A percentile compares a stretch with the other conserved stretches of the same genome.
These are phyloP conservation scores for Gnomoniopsis sp. DNA, from an alignment of 2,329 filamentous ascomycete genomes.

Conservation along the genomic window DNA sequence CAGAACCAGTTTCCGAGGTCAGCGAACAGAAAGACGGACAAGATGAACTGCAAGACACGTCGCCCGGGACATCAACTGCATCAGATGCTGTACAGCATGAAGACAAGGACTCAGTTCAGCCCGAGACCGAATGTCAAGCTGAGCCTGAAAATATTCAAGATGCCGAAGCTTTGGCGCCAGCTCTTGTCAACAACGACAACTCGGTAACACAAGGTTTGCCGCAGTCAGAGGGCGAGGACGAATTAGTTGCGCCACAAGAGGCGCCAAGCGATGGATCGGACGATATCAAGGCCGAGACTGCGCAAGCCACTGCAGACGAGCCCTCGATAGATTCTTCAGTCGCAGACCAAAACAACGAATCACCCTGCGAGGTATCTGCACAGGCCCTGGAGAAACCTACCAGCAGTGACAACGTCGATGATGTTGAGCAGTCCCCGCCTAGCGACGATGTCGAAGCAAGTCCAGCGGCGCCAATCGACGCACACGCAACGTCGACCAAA, in stretches of 20 bases:
- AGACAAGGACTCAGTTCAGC: neutral
- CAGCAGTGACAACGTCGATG: neutral
- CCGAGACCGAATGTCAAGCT: neutral
- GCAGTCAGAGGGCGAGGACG: neutral
- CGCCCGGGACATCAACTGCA: neutral
- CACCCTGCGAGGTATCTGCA: neutral
- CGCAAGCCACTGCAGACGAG: neutral
- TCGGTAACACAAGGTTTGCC: neutral
- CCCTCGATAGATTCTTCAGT: neutral
- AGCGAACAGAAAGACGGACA: neutral
- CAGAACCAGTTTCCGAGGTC: neutral
- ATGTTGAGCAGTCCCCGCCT: neutral
- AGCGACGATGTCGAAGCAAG: neutral
- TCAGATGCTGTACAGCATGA: neutral
- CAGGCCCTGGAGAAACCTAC: neutral
- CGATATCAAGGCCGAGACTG: neutral
- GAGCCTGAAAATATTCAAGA: neutral
- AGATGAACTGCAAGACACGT: neutral
- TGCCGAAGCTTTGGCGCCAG: neutral
- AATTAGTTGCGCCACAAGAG: neutral
- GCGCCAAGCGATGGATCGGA: neutral
- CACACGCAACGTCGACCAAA: neutral
- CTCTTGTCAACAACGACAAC: neutral
- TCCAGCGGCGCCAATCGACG: neutral
- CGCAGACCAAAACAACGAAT: neutral